phyloP scores from a whole-genome alignment of 2,329 filamentous ascomycete species.

The Fusarium sp. region DNA sequence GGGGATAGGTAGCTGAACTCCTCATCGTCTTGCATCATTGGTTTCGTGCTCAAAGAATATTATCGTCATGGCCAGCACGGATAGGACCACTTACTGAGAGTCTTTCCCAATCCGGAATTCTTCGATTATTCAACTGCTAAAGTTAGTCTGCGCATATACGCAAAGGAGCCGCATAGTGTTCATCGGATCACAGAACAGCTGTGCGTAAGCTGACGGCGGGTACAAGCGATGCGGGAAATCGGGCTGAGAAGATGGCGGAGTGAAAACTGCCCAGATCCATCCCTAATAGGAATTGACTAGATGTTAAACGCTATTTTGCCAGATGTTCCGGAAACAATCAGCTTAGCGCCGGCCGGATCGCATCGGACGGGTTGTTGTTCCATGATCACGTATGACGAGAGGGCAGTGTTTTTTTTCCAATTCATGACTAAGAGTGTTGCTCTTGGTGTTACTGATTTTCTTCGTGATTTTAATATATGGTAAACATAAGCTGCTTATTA shows the following conservation, averaged over 20 bases:
- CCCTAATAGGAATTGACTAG: constrained; percentile 1
- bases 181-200: not conserved
- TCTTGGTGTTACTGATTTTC: too few species aligned
- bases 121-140: not conserved
- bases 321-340: not conserved
- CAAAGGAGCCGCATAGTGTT: not conserved
- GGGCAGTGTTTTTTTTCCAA: too few species aligned
- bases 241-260: not conserved
- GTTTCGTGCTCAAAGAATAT: not conserved
- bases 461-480: too few species aligned
- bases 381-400: not conserved
- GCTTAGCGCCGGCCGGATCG: too few species aligned
- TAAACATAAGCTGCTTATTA: too few species aligned
- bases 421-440: too few species aligned
- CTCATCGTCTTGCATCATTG: too few species aligned
- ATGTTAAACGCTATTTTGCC: not conserved
- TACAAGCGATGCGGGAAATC: not conserved
- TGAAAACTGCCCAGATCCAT: not conserved
- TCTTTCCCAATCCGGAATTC: not conserved
- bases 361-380: not conserved
- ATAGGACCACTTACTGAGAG: not conserved
- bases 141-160: not conserved
- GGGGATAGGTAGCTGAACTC: not conserved
- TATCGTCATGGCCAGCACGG: not conserved
- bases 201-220: not conserved